Base-by-base conservation (phyloP, 148 eudicot genomes). In the Chenopodium quinoa region DNA sequence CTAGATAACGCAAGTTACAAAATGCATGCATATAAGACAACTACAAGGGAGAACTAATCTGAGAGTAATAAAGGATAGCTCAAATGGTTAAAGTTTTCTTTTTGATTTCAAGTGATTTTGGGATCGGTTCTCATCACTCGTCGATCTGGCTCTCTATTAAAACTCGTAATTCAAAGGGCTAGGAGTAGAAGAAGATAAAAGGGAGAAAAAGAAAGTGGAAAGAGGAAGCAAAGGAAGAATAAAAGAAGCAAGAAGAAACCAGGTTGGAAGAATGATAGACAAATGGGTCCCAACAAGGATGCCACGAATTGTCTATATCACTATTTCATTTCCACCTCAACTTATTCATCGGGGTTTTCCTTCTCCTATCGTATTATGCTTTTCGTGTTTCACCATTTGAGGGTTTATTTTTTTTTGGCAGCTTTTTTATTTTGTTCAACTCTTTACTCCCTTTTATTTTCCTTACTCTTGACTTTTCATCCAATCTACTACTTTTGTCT, bases 281-380 rank as follows among this genome's bases (percentile, higher is more conserved):
- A 71, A 54, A 31, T 68, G 75, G 52, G 68, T 0, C 66, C 71
- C 19, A 12, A 32, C 20, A 22, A 75, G 79, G 74, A 81, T 29
- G 78, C 32, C 73, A 81, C 78, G 79, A 73, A 40, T 37, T 80
- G 80, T 76, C 79, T 31, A 83, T 67, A 78, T 78, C 74, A 73
- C 40, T 34, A n/a, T 34, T 83, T 65, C 56, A 54, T 6, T 2
- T 56, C 83, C 75, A 81, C 67, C 1, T 74, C 64, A 17, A 71
- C 31, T 82, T 82, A 76, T 81, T 66, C 67, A 76, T 48, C 12
- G 23, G 44, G 40, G 44, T 40, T 40, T 40, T 5, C 14, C 37
- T 17, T 63, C 32, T 44, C 79, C 0, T 13, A 48, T 48, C 8
- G 12, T 77, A 17, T 37, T 58, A 63, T 80, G 78, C 82, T 66